Evolutionary conservation across 2,329 filamentous ascomycete genomes (phyloP), one percentile per base, ranked within the genome.

Genomic region (Colletotrichum orbiculare): DNA sequence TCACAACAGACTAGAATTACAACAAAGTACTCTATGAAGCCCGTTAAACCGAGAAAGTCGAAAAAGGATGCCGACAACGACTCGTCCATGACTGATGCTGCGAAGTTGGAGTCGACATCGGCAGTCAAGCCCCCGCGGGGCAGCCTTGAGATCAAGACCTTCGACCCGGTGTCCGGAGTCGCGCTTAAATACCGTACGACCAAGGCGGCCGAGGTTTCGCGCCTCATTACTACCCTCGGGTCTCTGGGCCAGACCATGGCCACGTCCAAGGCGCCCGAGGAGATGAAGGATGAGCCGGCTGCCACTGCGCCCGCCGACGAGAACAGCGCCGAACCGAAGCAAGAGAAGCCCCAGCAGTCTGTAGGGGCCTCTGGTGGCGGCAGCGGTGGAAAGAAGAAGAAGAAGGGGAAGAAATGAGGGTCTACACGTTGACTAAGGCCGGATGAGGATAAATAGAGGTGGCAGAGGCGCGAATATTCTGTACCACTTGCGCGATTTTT

Each of bases 161-260:
- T 89, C 81, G 93, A 97, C 76, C 91, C 96, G 1, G 82, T 82
- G 46, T 91, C 89, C 59, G 96, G 96, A 73, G 89, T 90, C 63
- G 90, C 90, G 67, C 85, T 99, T 68, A 97, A 97, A 80, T 98
- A 97, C 83, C 86, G 88, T 75, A 99, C 96, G 41, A 91, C 90
- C 75, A 97, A 97, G 79, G 93, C 91, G 17, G 92, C 93, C 17
- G 95, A 98, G 79, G 94, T 99, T 9, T 90, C 91, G 33, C 85
- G 96, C 35, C 80, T 99, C 72, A 87, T 99, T 62, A 87, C 88
- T 55, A 87, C 90, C 47, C 78, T 99, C 68, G 94, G 93, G 1
- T 85, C 87, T 62, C 78, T 97, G 70, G 93, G 90, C n/a, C 85
- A 89, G 59, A 86, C 83, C 62, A 90, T 91, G 83, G 42, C 60